Evolutionary conservation across 176 grass and related monocot genomes (phyloP), one percentile per base, ranked within the genome.

Genomic region (Oryza meridionalis): DNA sequence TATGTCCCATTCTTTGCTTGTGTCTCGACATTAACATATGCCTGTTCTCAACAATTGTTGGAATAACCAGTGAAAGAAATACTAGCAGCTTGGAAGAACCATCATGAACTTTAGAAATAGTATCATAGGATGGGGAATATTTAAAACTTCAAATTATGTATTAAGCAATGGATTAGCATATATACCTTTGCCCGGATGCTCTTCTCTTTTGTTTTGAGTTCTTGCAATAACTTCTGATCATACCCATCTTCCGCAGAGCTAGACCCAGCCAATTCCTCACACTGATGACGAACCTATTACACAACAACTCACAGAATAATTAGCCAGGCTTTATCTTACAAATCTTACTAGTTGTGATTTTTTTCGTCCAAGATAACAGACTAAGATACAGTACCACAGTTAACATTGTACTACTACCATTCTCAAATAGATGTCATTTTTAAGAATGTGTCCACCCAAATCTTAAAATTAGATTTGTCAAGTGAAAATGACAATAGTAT

Each of bases 231-330:
- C 38, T 86, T 90, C 70, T 87, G 74, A 76, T 77, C 79, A 27
- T 87, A 68, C 71, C 37, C 51, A 86, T 86, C 75, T 78, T 85
- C 85, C 79, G 70, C 44, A 58, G 61, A 88, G 69, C 42, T 84
- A 49, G 68, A 91, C 77, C 91, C 95, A 69, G 49, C 79, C 37
- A 93, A 84, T 80, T 82, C 92, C 55, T 95, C 87, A 77, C 95
- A 98, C 65, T 93, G 91, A 83, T 58, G 88, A 69, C 85, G 85
- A 61, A 98, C 91, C 95, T 94, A 86, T 55, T 78, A 78, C 21
- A 85, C 13, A 86, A 53, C 10, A 45, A 50, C 42, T 9, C n/a
- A 7, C 14, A 72, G 85, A 67, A 78, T 31, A 31, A 79, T 81
- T 84, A 81, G 11, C 4, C 22, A 78, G 55, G 67, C 15, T 12